Evolutionary conservation across 805 yeast species (phyloP), one percentile per base, ranked within the genome.

Genomic region (Metschnikowia gelsemii): DNA sequence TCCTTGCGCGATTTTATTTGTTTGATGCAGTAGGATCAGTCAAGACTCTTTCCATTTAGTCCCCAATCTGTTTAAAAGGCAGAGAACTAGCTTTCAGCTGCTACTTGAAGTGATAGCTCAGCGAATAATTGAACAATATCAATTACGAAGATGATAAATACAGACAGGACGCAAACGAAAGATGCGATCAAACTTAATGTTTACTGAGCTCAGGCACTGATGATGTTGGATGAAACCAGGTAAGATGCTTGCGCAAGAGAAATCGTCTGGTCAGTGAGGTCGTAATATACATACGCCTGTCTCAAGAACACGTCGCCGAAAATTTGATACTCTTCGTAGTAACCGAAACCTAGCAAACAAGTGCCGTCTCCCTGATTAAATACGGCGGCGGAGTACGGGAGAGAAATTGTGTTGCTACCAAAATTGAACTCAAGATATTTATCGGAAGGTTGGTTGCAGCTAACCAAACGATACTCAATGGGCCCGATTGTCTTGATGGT

Each of bases 261-360:
- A 22, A 51, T 40, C 16, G 39, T 38, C 33, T 36, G 20, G 40
- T 43, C 52, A 8, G 46, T 40, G 18, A 49, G 42, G 26, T 51
- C 50, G 31, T 45, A 51, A 42, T 45, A 45, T 13, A 46, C 46
- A 34, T 52, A 50, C 9, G 51, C 53, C 27, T 42, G 32, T 37
- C 56, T 42, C 45, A 52, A 42, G 32, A 50, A 50, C 12, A 44
- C 46, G 18, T 52, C 51, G 1, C 56, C 56, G 26, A 46, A 44
- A 25, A 43, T 40, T 22, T 18, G 29, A 35, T 31, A n/a, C 35
- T 35, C 40, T 14, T 38, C 8, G 38, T 34, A 24, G 26, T 42
- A 32, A 3, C 39, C 39, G 35, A 46, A 46, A 2, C 50, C 50
- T 38, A 46, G 40, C 40, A 43, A 34, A 17, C 50, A 43, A 14